Evolutionary conservation across 768 basidiomycete genomes (phyloP).

Genomic region (Tulasnella sp.): DNA sequence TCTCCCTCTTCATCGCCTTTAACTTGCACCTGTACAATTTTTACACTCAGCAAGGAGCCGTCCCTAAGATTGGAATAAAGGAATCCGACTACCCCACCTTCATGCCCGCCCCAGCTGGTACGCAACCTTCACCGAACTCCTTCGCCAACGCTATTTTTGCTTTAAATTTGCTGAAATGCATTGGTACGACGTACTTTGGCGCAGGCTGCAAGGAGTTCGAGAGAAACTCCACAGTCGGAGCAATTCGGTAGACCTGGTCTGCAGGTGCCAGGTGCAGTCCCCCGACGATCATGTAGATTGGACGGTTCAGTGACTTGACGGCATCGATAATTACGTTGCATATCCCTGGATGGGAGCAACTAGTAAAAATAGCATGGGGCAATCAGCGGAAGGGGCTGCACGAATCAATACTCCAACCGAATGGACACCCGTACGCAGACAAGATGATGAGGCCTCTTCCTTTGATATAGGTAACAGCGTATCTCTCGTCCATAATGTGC

Average conservation of each 20-base stretch:
- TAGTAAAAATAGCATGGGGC: neutral
- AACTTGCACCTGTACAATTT: neutral
- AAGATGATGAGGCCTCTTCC: constrained; percentile 81
- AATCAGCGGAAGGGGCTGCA: neutral
- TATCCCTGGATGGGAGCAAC: constrained; percentile 77
- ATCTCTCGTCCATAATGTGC: constrained; percentile 81
- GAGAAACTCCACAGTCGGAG: constrained; percentile 67
- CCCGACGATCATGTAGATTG: constrained; percentile 77
- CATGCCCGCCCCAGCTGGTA: constrained; percentile 72
- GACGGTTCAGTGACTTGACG: constrained; percentile 54
- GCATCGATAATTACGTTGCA: constrained; percentile 78
- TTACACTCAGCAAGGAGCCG: neutral
- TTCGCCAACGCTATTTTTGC: constrained; percentile 65
- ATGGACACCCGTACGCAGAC: constrained; percentile 59
- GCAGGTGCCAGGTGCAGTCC: constrained; percentile 76
- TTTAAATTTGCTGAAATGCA: constrained; percentile 81
- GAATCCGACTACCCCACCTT: neutral
- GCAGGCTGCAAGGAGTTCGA: constrained; percentile 54
- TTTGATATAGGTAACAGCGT: constrained; percentile 66
- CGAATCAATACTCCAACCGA: neutral
- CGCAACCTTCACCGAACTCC: constrained; percentile 63
- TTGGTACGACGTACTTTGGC: constrained; percentile 69
- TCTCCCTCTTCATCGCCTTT: neutral
- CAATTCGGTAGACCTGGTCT: constrained; percentile 59
- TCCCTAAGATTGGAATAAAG: neutral